Conservation (phyloP, 352 stramenopile genomes). For the Phytopythium kandeliae region DNA sequence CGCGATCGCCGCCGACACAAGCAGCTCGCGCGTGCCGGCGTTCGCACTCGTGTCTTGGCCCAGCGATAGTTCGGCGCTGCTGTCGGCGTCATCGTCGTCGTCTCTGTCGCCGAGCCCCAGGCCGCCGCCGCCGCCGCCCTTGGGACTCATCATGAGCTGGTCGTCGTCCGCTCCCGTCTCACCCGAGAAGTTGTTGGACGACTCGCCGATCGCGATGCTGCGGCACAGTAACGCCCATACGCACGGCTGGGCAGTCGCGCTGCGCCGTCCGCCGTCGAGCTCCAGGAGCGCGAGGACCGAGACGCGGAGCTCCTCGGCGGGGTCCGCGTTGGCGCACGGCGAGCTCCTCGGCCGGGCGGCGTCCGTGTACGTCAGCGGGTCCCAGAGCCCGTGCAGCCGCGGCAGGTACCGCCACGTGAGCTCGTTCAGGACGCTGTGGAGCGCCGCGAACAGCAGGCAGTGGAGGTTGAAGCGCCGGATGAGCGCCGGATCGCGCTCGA, state of each 20-base stretch:
- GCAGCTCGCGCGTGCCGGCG: constrained; percentile 4
- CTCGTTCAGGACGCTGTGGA: constrained; percentile 63
- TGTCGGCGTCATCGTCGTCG: constrained; percentile 10
- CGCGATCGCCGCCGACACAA: constrained; percentile 31
- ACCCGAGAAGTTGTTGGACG: constrained; percentile 26
- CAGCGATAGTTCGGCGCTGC: constrained; percentile 14
- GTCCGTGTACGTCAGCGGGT: constrained; percentile 40
- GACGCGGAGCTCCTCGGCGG: constrained; percentile 36
- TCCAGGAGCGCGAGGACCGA: constrained; percentile 66
- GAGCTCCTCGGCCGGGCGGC: constrained; percentile 9
- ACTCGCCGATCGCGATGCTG: constrained; percentile 75
- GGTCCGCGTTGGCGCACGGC: constrained; percentile 15
- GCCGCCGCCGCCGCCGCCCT: constrained; percentile 31
- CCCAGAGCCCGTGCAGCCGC: constrained; percentile 62
- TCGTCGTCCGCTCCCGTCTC: constrained; percentile 17
- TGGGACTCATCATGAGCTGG: constrained; percentile 70
- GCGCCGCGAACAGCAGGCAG: constrained; percentile 69
- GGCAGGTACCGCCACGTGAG: constrained; percentile 61
- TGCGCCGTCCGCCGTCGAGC: constrained; percentile 46
- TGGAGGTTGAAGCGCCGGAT: constrained; percentile 58
- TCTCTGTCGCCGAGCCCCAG: not conserved
- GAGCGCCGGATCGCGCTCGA: constrained; percentile 64
- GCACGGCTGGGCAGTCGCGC: constrained; percentile 36
- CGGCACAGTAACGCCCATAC: constrained; percentile 75
- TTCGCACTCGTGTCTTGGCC: constrained; percentile 1